A percentile compares a stretch with the other conserved stretches of the same genome.
phyloP scores from a whole-genome alignment of 2,329 filamentous ascomycete genomes.

The Colletotrichum sp. region DNA sequence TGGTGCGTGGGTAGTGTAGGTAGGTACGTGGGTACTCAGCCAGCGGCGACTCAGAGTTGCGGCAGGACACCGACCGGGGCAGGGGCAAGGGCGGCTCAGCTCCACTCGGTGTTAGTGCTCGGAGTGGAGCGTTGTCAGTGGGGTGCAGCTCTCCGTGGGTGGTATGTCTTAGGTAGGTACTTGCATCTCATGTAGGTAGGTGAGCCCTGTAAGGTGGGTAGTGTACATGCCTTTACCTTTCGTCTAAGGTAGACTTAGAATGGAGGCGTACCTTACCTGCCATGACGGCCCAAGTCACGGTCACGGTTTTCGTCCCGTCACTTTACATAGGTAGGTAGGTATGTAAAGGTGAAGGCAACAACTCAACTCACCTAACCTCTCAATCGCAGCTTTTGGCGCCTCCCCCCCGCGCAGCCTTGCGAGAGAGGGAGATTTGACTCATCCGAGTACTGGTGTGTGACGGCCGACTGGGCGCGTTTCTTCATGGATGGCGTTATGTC shows the following conservation, averaged over 20 bases:
- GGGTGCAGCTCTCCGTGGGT: not conserved
- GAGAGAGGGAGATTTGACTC: not conserved
- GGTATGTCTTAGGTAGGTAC: not conserved
- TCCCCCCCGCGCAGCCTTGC: not conserved
- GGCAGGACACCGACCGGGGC: not conserved
- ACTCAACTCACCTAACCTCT: not conserved
- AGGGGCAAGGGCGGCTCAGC: not conserved
- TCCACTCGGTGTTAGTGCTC: not conserved
- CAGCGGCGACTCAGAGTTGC: constrained; percentile 11
- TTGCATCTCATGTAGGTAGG: not conserved
- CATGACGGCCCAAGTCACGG: not conserved
- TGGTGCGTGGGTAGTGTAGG: not conserved
- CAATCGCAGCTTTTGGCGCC: not conserved
- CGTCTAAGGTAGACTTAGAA: not conserved
- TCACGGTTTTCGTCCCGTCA: not conserved
- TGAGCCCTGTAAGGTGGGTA: not conserved
- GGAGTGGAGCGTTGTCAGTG: not conserved
- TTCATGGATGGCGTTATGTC: not conserved
- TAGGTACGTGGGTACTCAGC: not conserved
- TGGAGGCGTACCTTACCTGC: not conserved
- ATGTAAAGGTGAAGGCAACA: not conserved
- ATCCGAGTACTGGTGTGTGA: not conserved
- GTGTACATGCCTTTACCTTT: not conserved
- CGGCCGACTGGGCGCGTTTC: not conserved
- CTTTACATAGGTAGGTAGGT: too few species aligned